Percentiles rank a stretch among this genome's conserved stretches.
These are phyloP conservation scores for Guillardia theta DNA, from an alignment of 78 protist genomes.

Conservation along the genomic window DNA sequence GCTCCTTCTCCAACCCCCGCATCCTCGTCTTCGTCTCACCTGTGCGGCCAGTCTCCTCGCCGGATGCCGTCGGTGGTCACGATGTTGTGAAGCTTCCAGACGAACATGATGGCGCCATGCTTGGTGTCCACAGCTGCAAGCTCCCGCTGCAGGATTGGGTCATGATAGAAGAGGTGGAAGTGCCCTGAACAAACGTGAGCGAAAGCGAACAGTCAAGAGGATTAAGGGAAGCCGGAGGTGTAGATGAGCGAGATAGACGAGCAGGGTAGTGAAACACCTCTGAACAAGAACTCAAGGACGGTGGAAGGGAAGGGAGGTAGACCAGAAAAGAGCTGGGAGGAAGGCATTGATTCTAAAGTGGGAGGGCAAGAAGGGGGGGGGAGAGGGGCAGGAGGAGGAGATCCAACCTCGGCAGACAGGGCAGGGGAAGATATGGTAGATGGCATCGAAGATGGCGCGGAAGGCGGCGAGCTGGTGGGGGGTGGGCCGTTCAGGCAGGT, in stretches of 20 bases:
- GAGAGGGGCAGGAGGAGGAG: not conserved
- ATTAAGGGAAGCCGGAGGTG: too few relatives aligned
- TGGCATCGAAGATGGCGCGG: not conserved
- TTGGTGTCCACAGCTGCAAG: not conserved
- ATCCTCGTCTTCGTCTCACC: too few relatives aligned
- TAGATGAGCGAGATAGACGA: too few relatives aligned
- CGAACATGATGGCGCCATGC: conserved; percentile 39
- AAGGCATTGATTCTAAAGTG: not conserved
- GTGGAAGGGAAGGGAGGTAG: not conserved
- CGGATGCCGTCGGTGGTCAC: not conserved
- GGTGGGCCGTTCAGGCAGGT: not conserved
- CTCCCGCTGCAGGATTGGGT: conserved; percentile 16
- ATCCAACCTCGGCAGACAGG: conserved; percentile 41
- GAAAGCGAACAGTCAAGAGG: too few relatives aligned
- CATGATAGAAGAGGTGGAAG: conserved; percentile 12
- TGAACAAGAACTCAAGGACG: too few relatives aligned
- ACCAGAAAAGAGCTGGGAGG: not conserved
- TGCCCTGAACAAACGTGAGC: not conserved
- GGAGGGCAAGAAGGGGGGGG: not conserved
- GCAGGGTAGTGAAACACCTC: too few relatives aligned
- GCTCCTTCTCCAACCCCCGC: not conserved
- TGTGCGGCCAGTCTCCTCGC: not conserved
- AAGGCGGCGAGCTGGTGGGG: conserved; percentile 14
- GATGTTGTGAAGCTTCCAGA: conserved; percentile 19
- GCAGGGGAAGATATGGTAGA: not conserved